A percentile compares a stretch with the other conserved stretches of the same genome.
These are phyloP conservation scores for Ophiosphaerella korrae DNA, from an alignment of 2,329 filamentous ascomycete genomes.

Conservation along the genomic window DNA sequence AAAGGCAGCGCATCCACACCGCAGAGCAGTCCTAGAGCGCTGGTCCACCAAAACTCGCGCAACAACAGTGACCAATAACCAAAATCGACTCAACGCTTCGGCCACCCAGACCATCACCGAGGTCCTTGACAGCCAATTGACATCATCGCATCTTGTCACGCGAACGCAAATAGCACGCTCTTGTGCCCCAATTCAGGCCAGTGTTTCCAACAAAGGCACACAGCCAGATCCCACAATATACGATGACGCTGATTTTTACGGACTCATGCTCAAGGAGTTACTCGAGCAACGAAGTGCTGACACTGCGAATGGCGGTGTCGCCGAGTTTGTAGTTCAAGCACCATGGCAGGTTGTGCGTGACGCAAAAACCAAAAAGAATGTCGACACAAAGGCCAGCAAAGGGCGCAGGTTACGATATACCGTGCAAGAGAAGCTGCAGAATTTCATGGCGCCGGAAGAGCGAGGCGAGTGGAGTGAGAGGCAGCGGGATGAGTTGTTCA, in stretches of 20 bases:
- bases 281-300: conserved; percentile 85
- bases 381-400: conserved; percentile 95
- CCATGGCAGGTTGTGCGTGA: conserved; percentile 72
- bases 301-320: conserved; percentile 45
- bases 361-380: conserved; percentile 80
- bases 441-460: conserved; percentile 95
- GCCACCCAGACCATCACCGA: conserved; percentile 68
- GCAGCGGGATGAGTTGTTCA: conserved; percentile 70
- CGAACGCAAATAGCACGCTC: conserved; percentile 74
- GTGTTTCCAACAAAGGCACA: conserved; percentile 22
- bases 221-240: conserved; percentile 63
- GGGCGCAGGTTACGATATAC: conserved; percentile 92
- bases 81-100: conserved; percentile 64
- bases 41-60: conserved; percentile 83
- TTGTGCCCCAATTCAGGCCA: conserved; percentile 73
- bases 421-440: conserved; percentile 95
- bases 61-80: conserved; percentile 56
- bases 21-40: conserved; percentile 79
- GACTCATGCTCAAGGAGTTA: conserved; percentile 87
- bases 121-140: conserved; percentile 71
- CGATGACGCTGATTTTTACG: conserved; percentile 95
- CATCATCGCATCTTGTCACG: conserved; percentile 69
- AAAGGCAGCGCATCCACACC: conserved; percentile 60
- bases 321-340: conserved; percentile 54
- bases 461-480: conserved; percentile 77